Base-by-base conservation (phyloP, 305 asterid genomes). In the Plantago lanceolata region DNA sequence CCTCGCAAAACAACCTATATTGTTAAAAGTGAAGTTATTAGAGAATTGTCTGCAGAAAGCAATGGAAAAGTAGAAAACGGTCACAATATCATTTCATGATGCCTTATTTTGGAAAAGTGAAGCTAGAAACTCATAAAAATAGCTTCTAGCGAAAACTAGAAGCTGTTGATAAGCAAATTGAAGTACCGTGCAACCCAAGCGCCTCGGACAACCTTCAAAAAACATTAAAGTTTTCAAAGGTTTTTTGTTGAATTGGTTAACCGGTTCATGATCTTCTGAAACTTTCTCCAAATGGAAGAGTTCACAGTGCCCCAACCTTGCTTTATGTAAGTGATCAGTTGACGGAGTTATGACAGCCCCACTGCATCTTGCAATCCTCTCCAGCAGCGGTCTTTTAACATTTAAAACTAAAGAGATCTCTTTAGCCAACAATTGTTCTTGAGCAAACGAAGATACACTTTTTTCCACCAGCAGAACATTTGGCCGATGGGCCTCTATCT, bases 401-500 rank as follows among this genome's bases (percentile, higher is more conserved):
- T 94, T 94, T 58, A 84, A 78, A 60, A 90, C 99, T 66, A 94
- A 78, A 11, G 99, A 94, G 72, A 94, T 94, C 31, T 94, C 99
- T 73, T 88, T 94, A 35, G 93, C 93, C 60, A 90, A 71, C 21
- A 94, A 76, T 69, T 76, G 86, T 69, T 94, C 96, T 63, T 86
- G 88, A 56, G 99, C 99, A 75, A 81, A 82, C 40, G 99, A 88
- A 59, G 97, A 90, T 37, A 79, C 99, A 65, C 81, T 94, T 79
- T 86, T 94, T 76, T 94, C 99, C 65, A 90, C 99, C n/a, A 94
- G 91, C 61, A 94, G 77, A 69, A 94, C 96, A 71, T 94, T 94
- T 18, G 99, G 96, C 58, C 83, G 96, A 69, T 63, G 96, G 63
- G 84, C 84, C 79, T 88, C 97, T 73, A 94, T 94, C 77, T 79